Base-by-base conservation (phyloP, 1,284 basidiomycete species). In the Xerocomus amazonicus region DNA sequence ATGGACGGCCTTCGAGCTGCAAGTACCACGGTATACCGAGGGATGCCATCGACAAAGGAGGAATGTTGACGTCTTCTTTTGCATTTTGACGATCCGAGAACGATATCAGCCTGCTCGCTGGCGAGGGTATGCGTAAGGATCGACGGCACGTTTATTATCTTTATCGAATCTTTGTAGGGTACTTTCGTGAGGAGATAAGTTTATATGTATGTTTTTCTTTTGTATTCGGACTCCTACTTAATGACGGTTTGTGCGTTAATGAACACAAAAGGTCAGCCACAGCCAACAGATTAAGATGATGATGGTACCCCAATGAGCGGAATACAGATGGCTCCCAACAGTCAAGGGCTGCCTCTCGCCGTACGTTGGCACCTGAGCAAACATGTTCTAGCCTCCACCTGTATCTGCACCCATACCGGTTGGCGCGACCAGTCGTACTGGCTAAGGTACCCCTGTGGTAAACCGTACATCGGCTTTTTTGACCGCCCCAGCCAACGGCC, bases 1-100 rank as follows among this genome's bases (percentile, higher is more conserved):
- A 67, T 80, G 17, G 84, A 87, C 56, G 47, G 58, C 43, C 26
- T 63, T 63, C 49, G 65, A 56, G 50, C 57, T 17, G 44, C 39
- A 2, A 55, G 52, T 5, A 17, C 43, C 3, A 19, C 45, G 2
- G 45, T 52, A 9, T 65, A 55, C 36, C 56, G 54, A 46, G 63
- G 57, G 29, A 65, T 65, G 62, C 51, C 59, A 17, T 53, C 58
- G 17, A 66, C 66, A 7, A 52, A 54, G 43, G 66, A 69, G 38
- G 63, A 63, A 44, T 58, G 14, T 38, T 45, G 48, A 61, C 7
- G 17, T 17, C 17, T 43, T 45, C 26, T 19, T 26, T 33, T 17
- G 14, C 33, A 28, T 34, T 48, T 34, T 27, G 38, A 27, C 26
- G 23, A 14, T 13, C 6, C 6, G 12, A 14, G 29, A n/a, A 16